Percentiles rank a stretch among this genome's conserved stretches.
Evolutionary conservation across 208 protist species (phyloP).

Genomic region (Acanthamoeba rhysodes): DNA sequence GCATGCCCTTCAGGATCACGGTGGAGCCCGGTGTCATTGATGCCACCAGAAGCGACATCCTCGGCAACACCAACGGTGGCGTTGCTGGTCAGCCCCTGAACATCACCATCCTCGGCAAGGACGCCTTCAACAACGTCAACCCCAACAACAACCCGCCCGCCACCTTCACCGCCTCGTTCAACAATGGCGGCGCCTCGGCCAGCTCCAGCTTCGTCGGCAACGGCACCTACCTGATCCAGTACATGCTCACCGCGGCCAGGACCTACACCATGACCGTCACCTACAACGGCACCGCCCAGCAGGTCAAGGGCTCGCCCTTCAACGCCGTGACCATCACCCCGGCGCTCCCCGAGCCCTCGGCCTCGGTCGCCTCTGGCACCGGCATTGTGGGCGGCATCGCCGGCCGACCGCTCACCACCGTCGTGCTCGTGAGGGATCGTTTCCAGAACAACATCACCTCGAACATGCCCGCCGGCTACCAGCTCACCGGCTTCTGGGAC

Average conservation of each 20-base stretch:
- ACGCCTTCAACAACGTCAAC: constrained; percentile 20
- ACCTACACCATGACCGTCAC: constrained; percentile 30
- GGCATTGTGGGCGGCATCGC: constrained; percentile 28
- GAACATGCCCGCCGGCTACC: neutral
- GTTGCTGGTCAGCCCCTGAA: constrained; percentile 6
- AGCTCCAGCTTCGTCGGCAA: constrained; percentile 16
- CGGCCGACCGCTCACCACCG: neutral
- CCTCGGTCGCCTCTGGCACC: neutral
- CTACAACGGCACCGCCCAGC: constrained; percentile 42
- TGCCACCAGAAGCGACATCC: neutral
- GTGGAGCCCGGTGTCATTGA: neutral
- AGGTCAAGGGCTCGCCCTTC: constrained; percentile 58
- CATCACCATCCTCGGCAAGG: constrained; percentile 27
- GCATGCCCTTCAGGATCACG: constrained; percentile 19
- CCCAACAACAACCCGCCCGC: constrained; percentile 21
- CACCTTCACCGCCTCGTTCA: neutral
- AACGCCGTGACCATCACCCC: neutral
- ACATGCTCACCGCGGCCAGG: neutral
- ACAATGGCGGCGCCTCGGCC: neutral
- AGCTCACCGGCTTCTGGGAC: constrained; percentile 19
- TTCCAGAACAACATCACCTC: constrained; percentile 51
- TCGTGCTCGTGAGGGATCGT: constrained; percentile 20
- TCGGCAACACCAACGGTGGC: neutral
- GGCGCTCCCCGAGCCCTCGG: neutral
- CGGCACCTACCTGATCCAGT: constrained; percentile 22